A percentile compares a stretch with the other conserved stretches of the same genome.
phyloP scores from a whole-genome alignment of 2,329 filamentous ascomycete genomes.

The Huntiella bhutanensis region DNA sequence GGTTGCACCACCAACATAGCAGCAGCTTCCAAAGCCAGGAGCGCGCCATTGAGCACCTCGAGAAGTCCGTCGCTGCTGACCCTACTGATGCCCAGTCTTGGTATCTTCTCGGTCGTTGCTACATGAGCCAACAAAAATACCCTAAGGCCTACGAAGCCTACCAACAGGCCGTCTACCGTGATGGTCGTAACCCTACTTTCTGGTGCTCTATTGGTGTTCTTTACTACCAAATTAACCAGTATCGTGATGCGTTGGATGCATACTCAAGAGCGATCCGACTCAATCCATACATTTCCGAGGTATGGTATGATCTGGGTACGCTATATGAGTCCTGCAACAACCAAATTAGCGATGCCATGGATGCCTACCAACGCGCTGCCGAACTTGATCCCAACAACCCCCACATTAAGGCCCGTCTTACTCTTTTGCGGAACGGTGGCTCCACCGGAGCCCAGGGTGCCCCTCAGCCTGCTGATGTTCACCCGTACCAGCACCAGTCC shows the following conservation, averaged over 20 bases:
- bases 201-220: constrained; percentile 99
- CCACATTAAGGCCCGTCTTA: constrained; percentile 87
- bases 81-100: constrained; percentile 93
- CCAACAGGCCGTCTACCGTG: constrained; percentile 94
- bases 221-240: constrained; percentile 99
- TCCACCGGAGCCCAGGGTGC: constrained; percentile 55
- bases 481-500: constrained; percentile 82
- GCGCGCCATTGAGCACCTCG: constrained; percentile 86
- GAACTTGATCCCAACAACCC: constrained; percentile 86
- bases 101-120: constrained; percentile 93
- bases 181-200: constrained; percentile 93
- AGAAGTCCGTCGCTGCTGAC: constrained; percentile 89
- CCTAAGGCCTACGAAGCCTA: constrained; percentile 97
- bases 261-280: constrained; percentile 92
- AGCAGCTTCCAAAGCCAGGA: constrained; percentile 82
- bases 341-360: constrained; percentile 86
- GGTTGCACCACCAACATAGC: constrained; percentile 94
- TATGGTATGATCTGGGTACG: constrained; percentile 97
- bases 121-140: constrained; percentile 99
- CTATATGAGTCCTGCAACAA: constrained; percentile 99
- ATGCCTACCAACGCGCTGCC: constrained; percentile 85
- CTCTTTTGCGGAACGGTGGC: constrained; percentile 68
- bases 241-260: constrained; percentile 89
- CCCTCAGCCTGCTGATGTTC: constrained; percentile 87
- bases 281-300: constrained; percentile 96